Conservation (phyloP, 192 early-diverging fungal genomes). For the Phycomyces nitens region DNA sequence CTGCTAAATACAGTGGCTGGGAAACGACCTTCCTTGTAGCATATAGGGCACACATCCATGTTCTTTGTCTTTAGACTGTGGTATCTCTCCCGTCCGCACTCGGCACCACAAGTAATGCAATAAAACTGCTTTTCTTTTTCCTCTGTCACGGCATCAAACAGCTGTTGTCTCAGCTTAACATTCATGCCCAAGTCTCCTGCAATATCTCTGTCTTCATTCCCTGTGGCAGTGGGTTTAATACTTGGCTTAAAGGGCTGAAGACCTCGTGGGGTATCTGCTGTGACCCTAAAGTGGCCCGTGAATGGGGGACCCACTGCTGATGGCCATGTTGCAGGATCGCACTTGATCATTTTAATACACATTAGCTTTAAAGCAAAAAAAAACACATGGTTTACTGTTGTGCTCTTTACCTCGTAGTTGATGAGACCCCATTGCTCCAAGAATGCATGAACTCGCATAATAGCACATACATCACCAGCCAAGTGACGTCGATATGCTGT, state of each 20-base stretch:
- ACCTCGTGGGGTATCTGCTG: slow-evolving; percentile 91
- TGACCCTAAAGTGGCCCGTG: slow-evolving; percentile 96
- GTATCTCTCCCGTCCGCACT: slow-evolving; percentile 79
- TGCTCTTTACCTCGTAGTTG: slow-evolving; percentile 87
- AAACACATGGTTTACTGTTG: neutral
- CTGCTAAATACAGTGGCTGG: slow-evolving; percentile 76
- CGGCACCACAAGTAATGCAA: slow-evolving; percentile 90
- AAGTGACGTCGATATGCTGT: slow-evolving; percentile 96
- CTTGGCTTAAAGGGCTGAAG: slow-evolving; percentile 83
- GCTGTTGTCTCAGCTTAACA: slow-evolving; percentile 55
- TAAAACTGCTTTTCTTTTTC: slow-evolving; percentile 38
- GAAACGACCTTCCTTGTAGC: slow-evolving; percentile 92
- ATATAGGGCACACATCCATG: slow-evolving; percentile 83
- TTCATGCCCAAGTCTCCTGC: slow-evolving; percentile 35
- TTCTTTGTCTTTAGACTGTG: slow-evolving; percentile 76
- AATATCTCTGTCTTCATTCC: slow-evolving; percentile 7
- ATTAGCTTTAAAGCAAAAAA: neutral
- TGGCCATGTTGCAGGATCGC: slow-evolving; percentile 91
- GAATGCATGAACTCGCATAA: slow-evolving; percentile 97
- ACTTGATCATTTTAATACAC: slow-evolving; percentile 42
- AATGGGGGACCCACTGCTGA: slow-evolving; percentile 89
- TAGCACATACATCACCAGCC: slow-evolving; percentile 97
- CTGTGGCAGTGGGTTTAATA: slow-evolving; percentile 21
- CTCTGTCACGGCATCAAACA: slow-evolving; percentile 47
- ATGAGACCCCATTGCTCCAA: slow-evolving; percentile 99